A percentile compares a stretch with the other conserved stretches of the same genome.
Conservation (phyloP, 2,329 filamentous ascomycete species). For the Lasiodiplodia theobromae region DNA sequence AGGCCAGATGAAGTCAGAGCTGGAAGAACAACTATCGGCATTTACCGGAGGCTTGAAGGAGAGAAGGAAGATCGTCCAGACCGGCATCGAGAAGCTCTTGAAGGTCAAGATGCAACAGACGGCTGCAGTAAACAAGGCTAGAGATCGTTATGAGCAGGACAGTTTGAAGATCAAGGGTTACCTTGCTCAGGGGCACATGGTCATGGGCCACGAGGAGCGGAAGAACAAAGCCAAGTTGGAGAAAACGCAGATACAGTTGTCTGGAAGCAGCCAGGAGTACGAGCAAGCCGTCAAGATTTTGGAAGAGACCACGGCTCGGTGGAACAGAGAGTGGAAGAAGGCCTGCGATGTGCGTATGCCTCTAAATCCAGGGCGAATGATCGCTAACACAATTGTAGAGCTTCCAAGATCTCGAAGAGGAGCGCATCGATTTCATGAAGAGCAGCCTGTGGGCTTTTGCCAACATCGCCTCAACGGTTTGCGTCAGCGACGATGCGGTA, state of each 20-base stretch:
- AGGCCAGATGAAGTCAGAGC: conserved; percentile 91
- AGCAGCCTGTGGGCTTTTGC: conserved; percentile 98
- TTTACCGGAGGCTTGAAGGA: conserved; percentile 97
- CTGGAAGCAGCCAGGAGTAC: conserved; percentile 90
- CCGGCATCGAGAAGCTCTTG: conserved; percentile 89
- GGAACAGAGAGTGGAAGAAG: conserved; percentile 98
- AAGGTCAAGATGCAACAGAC: conserved; percentile 96
- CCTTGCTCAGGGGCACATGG: conserved; percentile 98
- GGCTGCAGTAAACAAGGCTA: conserved; percentile 87
- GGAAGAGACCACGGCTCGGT: conserved; percentile 92
- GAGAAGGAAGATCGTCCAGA: conserved; percentile 93
- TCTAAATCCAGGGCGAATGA: conserved; percentile 24
- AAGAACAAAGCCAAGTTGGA: conserved; percentile 99
- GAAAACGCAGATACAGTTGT: conserved; percentile 96
- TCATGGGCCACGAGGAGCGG: conserved; percentile 98
- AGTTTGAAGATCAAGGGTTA: conserved; percentile 99
- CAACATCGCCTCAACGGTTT: conserved; percentile 96
- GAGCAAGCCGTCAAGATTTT: conserved; percentile 90
- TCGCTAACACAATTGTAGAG: conserved; percentile 63
- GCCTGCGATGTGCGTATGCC: conserved; percentile 72
- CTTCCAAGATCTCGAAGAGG: conserved; percentile 98
- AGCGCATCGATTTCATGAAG: conserved; percentile 95
- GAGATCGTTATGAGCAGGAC: conserved; percentile 96
- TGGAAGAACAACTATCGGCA: conserved; percentile 90
- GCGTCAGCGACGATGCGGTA: conserved; percentile 90